These are phyloP conservation scores for Solanum sparsipilum DNA, from an alignment of 257 asterid genomes.

Conservation along the genomic window DNA sequence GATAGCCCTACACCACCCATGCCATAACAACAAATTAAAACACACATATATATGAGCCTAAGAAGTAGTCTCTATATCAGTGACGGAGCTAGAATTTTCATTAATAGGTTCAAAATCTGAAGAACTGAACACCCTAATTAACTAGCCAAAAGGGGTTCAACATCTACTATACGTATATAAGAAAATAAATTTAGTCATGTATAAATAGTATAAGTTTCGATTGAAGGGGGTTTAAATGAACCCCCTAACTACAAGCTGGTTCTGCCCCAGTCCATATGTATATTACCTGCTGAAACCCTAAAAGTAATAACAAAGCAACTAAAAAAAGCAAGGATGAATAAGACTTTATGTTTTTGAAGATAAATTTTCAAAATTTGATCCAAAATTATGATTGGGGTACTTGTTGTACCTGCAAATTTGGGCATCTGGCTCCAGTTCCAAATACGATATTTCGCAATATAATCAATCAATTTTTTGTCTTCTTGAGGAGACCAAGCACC, in stretches of 20 bases:
- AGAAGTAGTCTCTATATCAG: not conserved
- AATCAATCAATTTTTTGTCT: not conserved
- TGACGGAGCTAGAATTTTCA: not conserved
- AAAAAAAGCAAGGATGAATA: not conserved
- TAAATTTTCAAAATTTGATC: not conserved
- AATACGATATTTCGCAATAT: not conserved
- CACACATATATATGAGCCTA: too few species aligned
- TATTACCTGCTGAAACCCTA: not conserved
- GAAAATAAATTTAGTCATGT: too few species aligned
- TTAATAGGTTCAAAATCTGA: not conserved
- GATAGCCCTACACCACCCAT: not conserved
- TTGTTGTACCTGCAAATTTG: not conserved
- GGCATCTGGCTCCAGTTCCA: not conserved
- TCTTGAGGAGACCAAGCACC: constrained; percentile 2
- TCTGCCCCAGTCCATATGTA: not conserved
- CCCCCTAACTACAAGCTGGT: not conserved
- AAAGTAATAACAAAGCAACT: not conserved
- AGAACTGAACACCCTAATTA: not conserved
- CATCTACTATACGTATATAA: too few species aligned
- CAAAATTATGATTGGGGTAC: not conserved
- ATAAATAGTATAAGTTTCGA: not conserved
- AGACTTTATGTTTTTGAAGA: not conserved
- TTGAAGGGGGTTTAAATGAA: not conserved
- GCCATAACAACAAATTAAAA: not conserved
- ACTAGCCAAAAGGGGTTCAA: not conserved